These are phyloP conservation scores for Argentina anserina DNA, from an alignment of 306 rosid genomes.

Conservation along the genomic window DNA sequence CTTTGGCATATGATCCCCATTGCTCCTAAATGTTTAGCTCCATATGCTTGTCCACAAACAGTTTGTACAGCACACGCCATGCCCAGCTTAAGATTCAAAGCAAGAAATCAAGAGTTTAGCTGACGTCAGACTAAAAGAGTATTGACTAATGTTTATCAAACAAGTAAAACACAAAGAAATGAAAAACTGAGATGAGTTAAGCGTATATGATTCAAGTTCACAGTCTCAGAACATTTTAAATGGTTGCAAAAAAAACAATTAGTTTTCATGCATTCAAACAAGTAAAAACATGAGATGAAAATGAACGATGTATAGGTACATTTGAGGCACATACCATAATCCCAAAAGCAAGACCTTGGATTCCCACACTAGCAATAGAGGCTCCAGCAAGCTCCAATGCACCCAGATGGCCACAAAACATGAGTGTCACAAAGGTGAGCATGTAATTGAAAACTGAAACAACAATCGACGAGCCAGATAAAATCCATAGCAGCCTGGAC, in stretches of 20 bases:
- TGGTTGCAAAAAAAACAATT: background rate
- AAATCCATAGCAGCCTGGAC: constrained; percentile 56
- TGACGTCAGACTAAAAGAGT: background rate
- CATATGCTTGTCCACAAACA: constrained; percentile 75
- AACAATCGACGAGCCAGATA: constrained; percentile 33
- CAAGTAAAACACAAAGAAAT: background rate
- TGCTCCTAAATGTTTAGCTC: constrained; percentile 43
- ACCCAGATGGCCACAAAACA: constrained; percentile 56
- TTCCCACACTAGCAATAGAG: constrained; percentile 58
- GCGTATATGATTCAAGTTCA: background rate
- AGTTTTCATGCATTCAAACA: background rate
- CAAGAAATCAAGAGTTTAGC: background rate
- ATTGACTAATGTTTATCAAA: background rate
- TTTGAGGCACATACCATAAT: constrained; percentile 46
- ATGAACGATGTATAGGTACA: too few relatives aligned
- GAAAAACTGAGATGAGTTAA: background rate
- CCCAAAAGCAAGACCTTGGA: constrained; percentile 72
- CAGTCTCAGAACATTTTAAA: background rate
- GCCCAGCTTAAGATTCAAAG: constrained; percentile 39
- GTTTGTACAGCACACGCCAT: constrained; percentile 86
- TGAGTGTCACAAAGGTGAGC: constrained; percentile 47
- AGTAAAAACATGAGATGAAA: background rate
- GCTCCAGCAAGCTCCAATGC: constrained; percentile 70
- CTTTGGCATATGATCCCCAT: constrained; percentile 64
- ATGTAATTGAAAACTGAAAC: constrained; percentile 39